Base-by-base conservation (phyloP, 1,284 basidiomycete genomes). In the Heterobasidion parviporum region DNA sequence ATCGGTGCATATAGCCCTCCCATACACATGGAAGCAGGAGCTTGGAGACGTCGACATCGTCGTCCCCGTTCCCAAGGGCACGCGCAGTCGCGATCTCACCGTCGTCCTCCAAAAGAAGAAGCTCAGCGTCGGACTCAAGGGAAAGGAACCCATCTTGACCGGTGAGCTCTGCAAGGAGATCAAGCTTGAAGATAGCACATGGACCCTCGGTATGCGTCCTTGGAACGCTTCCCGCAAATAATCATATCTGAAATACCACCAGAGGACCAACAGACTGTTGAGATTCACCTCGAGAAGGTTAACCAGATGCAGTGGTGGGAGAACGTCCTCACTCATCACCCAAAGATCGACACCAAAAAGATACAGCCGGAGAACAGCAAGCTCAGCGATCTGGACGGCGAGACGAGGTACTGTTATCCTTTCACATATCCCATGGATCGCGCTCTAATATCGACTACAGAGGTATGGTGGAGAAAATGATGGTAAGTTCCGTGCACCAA, bases 401-500 rank as follows among this genome's bases (percentile, higher is more conserved):
- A 95, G 68, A 94, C 93, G 2, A 83, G 91, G 90, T 88, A 64
- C 26, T 49, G 71, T 54, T 45, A 12, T 50, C 53, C 54, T 57
- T 54, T n/a, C 6, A 36, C 15, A 14, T 12, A n/a, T 32, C 34
- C 10, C 32, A 51, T 26, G 9, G 50, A 48, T 36, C 34, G 51
- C 50, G 56, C 16, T 56, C 56, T 15, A 33, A 52, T 26, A n/a
- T 50, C 53, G 16, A 8, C n/a, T 18, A 14, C 65, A 91, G 96
- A 63, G 93, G 92, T 0, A 93, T 99, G 92, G 97, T 99, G 0
- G 97, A 99, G 73, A 99, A 99, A 77, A 99, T 99, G 97, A 99
- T 99, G 96, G 95, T 94, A 72, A 64, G 88, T 67, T 44, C 55
- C 20, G 49, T 38, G 52, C 26, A 54, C 62, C 50, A 64, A 54